Base-by-base conservation (phyloP, 768 basidiomycete species). In the Pholiota microspora region DNA sequence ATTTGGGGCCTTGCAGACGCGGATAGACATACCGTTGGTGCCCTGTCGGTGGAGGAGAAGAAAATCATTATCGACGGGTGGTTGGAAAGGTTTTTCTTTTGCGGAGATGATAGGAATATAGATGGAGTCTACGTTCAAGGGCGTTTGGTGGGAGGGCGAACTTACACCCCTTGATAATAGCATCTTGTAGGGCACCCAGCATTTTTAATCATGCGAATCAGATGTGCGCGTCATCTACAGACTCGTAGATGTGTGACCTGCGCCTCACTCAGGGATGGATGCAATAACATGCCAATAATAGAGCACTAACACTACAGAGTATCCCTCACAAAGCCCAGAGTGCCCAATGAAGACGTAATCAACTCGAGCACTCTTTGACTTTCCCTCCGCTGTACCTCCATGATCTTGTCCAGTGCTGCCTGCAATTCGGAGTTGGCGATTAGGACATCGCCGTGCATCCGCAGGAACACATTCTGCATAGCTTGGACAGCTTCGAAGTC, bases 401-500 rank as follows among this genome's bases (percentile, higher is more conserved):
- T 68, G 51, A 99, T 67, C 54, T 63, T 73, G 61, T 84, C 76
- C 64, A 99, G 61, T 16, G 77, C 77, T 3, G 64, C 66, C 50
- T 72, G 71, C 56, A 95, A 63, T 67, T 94, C 94, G 2, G 69
- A 67, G 64, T 91, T 91, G 18, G 75, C 78, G 28, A 93, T 76
- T 27, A 98, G 72, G 0, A 86, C 74, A 52, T 98, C 94, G 3
- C 87, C 88, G 65, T 98, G 95, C 49, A 90, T 78, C 15, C 83
- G 83, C 36, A 98, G 71, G 68, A 97, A 93, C 1, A 96, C 88
- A 59, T 78, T 85, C 62, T 94, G 79, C 65, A 95, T 77, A 0
- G 94, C 82, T 69, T 98, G 94, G 3, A 96, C 90, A 10, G 93
- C 94, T 69, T 99, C 97, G 64, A 97, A 98, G 71, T 99, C 97